phyloP scores from a whole-genome alignment of 1,139 yeast species.

The Kurtzmaniella quercitrusa region DNA sequence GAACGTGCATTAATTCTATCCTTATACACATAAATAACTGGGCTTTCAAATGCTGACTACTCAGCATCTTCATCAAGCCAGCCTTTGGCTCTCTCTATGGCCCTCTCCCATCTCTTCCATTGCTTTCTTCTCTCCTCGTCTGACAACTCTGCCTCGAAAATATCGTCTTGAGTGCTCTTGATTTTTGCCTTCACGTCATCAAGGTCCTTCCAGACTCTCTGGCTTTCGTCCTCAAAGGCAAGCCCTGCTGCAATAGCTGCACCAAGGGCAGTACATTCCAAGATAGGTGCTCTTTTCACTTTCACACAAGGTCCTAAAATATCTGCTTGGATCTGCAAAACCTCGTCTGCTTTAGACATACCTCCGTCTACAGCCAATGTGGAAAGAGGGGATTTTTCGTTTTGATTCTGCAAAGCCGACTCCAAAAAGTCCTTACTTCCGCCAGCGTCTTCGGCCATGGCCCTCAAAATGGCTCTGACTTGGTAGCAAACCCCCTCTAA shows the following conservation, averaged over 20 bases:
- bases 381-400: slow-evolving; percentile 47
- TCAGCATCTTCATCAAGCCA: slow-evolving; percentile 54
- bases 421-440: slow-evolving; percentile 45
- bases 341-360: slow-evolving; percentile 87
- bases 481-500: slow-evolving; percentile 94
- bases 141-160: slow-evolving; percentile 55
- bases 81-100: slow-evolving; percentile 70
- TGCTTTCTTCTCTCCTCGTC: slow-evolving; percentile 58
- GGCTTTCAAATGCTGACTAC: not conserved
- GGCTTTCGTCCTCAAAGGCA: slow-evolving; percentile 52
- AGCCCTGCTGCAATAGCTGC: slow-evolving; percentile 96
- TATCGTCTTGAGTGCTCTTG: slow-evolving; percentile 31
- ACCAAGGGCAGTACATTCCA: slow-evolving; percentile 94
- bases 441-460: slow-evolving; percentile 85
- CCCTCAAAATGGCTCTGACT: slow-evolving; percentile 83
- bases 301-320: slow-evolving; percentile 82
- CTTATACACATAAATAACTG: too few species aligned
- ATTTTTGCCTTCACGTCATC: slow-evolving; percentile 52
- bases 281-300: slow-evolving; percentile 73
- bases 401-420: slow-evolving; percentile 36
- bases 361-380: slow-evolving; percentile 88
- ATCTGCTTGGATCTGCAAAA: slow-evolving; percentile 92
- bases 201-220: slow-evolving; percentile 71
- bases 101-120: slow-evolving; percentile 81
- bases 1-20: too few species aligned